Evolutionary conservation across 1,139 yeast genomes (phyloP), one percentile per base, ranked within the genome.

Genomic region (Blastobotrys illinoisensis): DNA sequence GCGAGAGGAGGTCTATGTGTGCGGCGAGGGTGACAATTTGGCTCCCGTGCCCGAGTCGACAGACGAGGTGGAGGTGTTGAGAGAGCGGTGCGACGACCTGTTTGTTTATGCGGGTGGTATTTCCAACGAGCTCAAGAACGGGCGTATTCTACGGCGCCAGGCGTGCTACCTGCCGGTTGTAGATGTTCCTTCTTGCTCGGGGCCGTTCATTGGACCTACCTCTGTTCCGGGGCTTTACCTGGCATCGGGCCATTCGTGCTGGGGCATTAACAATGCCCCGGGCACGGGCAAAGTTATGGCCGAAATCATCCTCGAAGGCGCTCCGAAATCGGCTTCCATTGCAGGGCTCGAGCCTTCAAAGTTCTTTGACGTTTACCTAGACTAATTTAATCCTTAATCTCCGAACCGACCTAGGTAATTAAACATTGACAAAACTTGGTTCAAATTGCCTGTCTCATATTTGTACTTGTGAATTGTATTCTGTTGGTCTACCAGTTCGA

Each of bases 241-340:
- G 57, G 96, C 97, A 2, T 82, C 95, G 18, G 99, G 98, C 1
- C 99, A 93, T 70, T 86, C 96, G 19, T 93, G 98, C 72, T 93
- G 99, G 99, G 99, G 99, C 21, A 93, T 93, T 60, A 93, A 93
- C 71, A 91, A 93, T 70, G 97, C 97, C 0, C 98, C 98, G 1
- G 98, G 88, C 3, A 90, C 98, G 0, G 99, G 99, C 18, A 85
- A 89, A 66, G 79, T 93, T 49, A 81, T 93, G 86, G 83, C 96
- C 62, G 98, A 93, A 71, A 67, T 93, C 55, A 71, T 93, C 50
- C 72, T 91, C 53, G 98, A 91, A 54, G 98, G 98, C n/a, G 20
- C 45, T 19, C 46, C 56, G 9, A 81, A 80, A n/a, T 32, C 40
- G 16, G 40, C 40, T 4, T 32, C 40, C 40, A 32, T 32, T 32